phyloP scores from a whole-genome alignment of 805 yeast genomes.

The Candida golubevii region DNA sequence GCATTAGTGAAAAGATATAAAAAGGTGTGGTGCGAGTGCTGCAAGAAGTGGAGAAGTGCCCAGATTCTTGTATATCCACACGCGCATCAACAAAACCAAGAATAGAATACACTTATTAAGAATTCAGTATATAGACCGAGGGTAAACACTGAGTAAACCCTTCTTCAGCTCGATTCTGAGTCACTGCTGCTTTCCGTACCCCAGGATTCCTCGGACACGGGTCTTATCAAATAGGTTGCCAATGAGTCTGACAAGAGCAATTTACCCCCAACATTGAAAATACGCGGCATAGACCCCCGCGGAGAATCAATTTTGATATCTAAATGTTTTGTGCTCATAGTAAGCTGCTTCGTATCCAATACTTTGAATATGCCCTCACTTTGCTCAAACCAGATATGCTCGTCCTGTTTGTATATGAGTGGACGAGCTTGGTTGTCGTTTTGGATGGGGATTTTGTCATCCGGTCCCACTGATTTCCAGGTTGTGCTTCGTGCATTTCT shows the following conservation, averaged over 20 bases:
- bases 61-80: too few relatives aligned
- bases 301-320: slow-evolving; percentile 1
- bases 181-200: too few relatives aligned
- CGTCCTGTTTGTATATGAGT: slow-evolving; percentile 5
- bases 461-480: neutral
- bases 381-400: slow-evolving; percentile 14
- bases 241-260: neutral
- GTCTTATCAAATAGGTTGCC: neutral
- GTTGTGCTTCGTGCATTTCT: slow-evolving; percentile 1
- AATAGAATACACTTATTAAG: too few relatives aligned
- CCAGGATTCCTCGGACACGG: too few relatives aligned
- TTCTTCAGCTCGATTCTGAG: too few relatives aligned
- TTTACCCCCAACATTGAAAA: neutral
- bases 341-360: slow-evolving; percentile 1
- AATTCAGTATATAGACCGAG: too few relatives aligned
- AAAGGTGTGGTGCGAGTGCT: too few relatives aligned
- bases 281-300: slow-evolving; percentile 5
- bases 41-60: too few relatives aligned
- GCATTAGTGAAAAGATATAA: slow-evolving; percentile 9
- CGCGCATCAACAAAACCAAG: too few relatives aligned
- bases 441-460: slow-evolving; percentile 5
- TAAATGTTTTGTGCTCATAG: neutral
- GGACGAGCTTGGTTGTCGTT: slow-evolving; percentile 15
- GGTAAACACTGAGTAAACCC: too few relatives aligned
- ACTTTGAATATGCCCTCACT: neutral